phyloP scores from a whole-genome alignment of 2,329 filamentous ascomycete genomes.

The Aspergillus fijiensis region DNA sequence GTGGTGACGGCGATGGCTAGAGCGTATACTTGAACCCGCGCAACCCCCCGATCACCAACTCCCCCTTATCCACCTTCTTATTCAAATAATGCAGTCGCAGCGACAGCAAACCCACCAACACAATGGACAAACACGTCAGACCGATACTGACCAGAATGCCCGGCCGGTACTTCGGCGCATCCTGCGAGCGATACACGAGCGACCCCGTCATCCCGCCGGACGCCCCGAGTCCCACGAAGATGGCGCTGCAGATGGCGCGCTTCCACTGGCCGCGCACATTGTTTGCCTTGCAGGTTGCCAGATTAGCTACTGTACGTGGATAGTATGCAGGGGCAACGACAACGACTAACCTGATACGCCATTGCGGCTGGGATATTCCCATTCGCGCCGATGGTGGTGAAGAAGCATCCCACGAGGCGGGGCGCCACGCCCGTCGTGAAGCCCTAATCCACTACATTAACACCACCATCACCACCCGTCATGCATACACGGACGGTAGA shows the following conservation, averaged over 20 bases:
- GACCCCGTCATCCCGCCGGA: constrained; percentile 16
- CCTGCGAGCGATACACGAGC: constrained; percentile 16
- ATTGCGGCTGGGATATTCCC: constrained; percentile 33
- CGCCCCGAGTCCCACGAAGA: constrained; percentile 19
- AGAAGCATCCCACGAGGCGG: constrained; percentile 32
- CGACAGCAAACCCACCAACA: constrained; percentile 26
- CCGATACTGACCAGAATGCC: constrained; percentile 18
- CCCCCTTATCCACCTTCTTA: constrained; percentile 32
- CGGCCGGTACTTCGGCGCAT: constrained; percentile 15
- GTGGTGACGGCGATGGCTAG: not conserved
- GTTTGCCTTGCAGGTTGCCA: constrained; percentile 23
- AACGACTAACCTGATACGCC: constrained; percentile 24
- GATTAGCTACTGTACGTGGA: not conserved
- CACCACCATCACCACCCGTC: not conserved
- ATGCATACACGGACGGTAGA: too few species aligned
- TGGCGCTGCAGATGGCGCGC: constrained; percentile 23
- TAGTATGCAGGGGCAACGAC: too few species aligned
- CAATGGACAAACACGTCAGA: constrained; percentile 20
- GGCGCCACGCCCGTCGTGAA: constrained; percentile 22
- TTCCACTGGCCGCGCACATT: constrained; percentile 34
- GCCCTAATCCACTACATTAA: not conserved
- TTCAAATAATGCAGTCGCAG: constrained; percentile 34
- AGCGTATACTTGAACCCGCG: constrained; percentile 36
- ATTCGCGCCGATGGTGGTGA: constrained; percentile 30
- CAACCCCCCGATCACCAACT: constrained; percentile 35